Conservation (phyloP, 352 stramenopile genomes). For the Pythium sukuiense region DNA sequence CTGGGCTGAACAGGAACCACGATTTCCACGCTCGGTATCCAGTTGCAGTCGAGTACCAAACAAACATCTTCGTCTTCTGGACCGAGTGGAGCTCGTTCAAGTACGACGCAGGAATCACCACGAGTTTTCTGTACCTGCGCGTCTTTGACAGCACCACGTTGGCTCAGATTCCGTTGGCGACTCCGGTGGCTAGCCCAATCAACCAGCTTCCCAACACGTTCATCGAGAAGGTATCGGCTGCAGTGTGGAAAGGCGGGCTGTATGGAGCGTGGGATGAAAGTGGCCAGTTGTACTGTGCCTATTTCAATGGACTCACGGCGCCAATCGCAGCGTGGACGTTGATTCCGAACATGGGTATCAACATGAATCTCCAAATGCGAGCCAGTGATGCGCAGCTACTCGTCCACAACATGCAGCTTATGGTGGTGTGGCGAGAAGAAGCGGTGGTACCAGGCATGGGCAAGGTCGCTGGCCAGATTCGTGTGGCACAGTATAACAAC, state of each 20-base stretch:
- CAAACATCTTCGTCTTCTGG: conserved; percentile 66
- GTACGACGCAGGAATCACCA: conserved; percentile 19
- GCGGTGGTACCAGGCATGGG: conserved; percentile 14
- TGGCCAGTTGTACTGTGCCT: conserved; percentile 55
- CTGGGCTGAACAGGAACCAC: conserved; percentile 61
- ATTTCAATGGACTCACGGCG: conserved; percentile 46
- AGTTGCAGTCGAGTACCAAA: conserved; percentile 35
- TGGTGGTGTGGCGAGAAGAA: conserved; percentile 64
- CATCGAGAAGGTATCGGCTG: conserved; percentile 46
- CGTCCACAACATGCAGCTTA: conserved; percentile 59
- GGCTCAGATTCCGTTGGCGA: conserved; percentile 28
- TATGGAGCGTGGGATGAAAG: conserved; percentile 76
- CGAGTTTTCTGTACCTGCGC: conserved; percentile 55
- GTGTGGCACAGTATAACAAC: conserved; percentile 53
- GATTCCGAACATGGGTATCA: conserved; percentile 62
- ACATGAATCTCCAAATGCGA: conserved; percentile 53
- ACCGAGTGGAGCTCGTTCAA: conserved; percentile 51
- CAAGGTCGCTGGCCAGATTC: conserved; percentile 46
- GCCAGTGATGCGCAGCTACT: conserved; percentile 46
- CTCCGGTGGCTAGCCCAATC: conserved; percentile 27
- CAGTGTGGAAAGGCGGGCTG: conserved; percentile 44
- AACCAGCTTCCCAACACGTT: conserved; percentile 54
- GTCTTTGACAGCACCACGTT: conserved; percentile 51
- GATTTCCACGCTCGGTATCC: conserved; percentile 50
- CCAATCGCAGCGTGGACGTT: conserved; percentile 43